Evolutionary conservation across 805 yeast genomes (phyloP).

Genomic region (Nadsonia fulvescens): DNA sequence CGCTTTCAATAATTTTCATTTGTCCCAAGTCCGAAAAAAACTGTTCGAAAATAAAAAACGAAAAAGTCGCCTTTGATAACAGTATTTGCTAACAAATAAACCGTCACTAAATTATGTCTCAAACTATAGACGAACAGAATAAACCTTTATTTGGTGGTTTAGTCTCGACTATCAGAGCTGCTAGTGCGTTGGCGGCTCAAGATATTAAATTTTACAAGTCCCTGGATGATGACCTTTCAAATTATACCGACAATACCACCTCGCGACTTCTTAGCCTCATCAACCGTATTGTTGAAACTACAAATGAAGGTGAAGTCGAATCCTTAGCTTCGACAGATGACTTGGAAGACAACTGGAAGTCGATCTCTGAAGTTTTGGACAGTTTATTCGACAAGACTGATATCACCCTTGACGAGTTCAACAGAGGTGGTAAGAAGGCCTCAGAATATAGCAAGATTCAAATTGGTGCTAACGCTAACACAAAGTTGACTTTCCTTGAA

Average conservation of each 20-base stretch:
- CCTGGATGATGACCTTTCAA: slow-evolving; percentile 31
- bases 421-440: slow-evolving; percentile 13
- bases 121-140: slow-evolving; percentile 10
- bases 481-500: too few species aligned
- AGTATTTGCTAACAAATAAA: too few species aligned
- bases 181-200: slow-evolving; percentile 54
- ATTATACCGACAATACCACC: slow-evolving; percentile 22
- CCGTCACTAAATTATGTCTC: too few species aligned
- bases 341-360: slow-evolving; percentile 38
- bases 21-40: too few species aligned
- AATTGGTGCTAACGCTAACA: too few species aligned
- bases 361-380: slow-evolving; percentile 46
- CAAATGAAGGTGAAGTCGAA: slow-evolving; percentile 13
- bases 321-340: slow-evolving; percentile 26
- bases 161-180: slow-evolving; percentile 41
- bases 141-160: slow-evolving; percentile 25
- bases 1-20: too few species aligned
- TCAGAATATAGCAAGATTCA: too few species aligned
- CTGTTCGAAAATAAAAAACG: too few species aligned
- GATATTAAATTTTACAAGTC: slow-evolving; percentile 65
- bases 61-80: too few species aligned
- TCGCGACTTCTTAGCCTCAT: slow-evolving; percentile 15
- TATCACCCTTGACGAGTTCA: slow-evolving; percentile 34
- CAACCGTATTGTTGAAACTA: slow-evolving; percentile 13
- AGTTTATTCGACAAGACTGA: slow-evolving; percentile 61